Evolutionary conservation across 306 rosid species (phyloP), one percentile per base, ranked within the genome.

Genomic region (Ochetophila trinervis): DNA sequence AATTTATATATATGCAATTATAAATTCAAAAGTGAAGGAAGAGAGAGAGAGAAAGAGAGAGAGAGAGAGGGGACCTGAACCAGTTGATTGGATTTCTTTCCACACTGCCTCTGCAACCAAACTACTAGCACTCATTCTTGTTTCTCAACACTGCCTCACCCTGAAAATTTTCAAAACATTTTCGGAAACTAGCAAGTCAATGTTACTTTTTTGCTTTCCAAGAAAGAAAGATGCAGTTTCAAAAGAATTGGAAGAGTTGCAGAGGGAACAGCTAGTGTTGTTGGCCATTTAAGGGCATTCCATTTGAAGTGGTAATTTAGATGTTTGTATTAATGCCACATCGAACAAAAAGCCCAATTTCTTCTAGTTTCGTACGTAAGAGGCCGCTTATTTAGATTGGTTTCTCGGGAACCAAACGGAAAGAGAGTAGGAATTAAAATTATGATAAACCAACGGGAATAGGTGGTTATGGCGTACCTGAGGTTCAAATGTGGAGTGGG

Each of bases 101-200:
- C 90, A 82, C 69, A 82, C 67, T 9, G 68, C 72, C 35, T 82
- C 81, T 11, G 84, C 88, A 12, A 69, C 86, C 66, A 67, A 40
- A 65, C 56, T 34, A 62, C 83, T 61, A 44, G 79, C 69, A 53
- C 79, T 63, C 88, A 84, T 53, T 62, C 62, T 36, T 6, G 12
- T 40, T 40, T 40, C 45, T 40, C 45, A 40, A 40, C 45, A 9
- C 45, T 10, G 45, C 45, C 11, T 12, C 45, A 27, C 48, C 47
- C 45, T 21, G 47, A n/a, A 65, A 17, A 27, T 1, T 2, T 27
- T 27, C 32, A 27, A 27, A 27, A 2, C 2, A 27, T 27, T 27
- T 27, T 27, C 3, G 32, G 32, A 27, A 27, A 27, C 32, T 27
- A 27, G 4, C 32, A 27, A 27, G 32, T 27, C 32, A 27, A 27